Evolutionary conservation across 305 asterid species (phyloP), one percentile per base, ranked within the genome.

Genomic region (Coffea humblotiana): DNA sequence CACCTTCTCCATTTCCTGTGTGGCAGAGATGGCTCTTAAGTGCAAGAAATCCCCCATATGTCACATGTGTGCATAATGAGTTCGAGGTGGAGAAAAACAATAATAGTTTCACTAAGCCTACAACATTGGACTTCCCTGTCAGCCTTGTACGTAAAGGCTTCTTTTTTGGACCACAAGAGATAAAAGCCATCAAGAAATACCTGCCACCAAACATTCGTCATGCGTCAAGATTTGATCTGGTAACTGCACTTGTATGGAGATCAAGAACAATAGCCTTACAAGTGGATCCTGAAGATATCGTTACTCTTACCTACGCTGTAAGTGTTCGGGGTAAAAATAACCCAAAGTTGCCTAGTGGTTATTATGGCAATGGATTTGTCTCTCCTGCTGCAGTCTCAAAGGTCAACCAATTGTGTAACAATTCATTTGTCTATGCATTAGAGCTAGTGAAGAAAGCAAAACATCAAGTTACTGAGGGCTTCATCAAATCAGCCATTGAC

Each of bases 281-380:
- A 12, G 32, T 80, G 8, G 47, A 75, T 29, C 71, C 74, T 0
- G n/a, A 77, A 1, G 87, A 84, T 13, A 21, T 56, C 3, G 80
- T 81, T 29, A 77, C 27, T 11, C 4, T 86, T 4, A 23, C 77
- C 0, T n/a, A 1, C 7, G 0, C 47, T 1, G 9, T 70, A 0
- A 84, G 23, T 6, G 15, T 63, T 6, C 79, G 81, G 13, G 47
- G 63, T 1, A 77, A 63, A 69, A 71, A 19, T 52, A 43, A 43
- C 11, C 54, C 18, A 54, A 54, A 56, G 6, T 35, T 80, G 71
- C 81, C 86, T 10, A 1, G 2, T 0, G 85, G 85, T 14, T 85
- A 83, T 27, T 85, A 85, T 9, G 86, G 86, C 1, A 85, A 85
- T 64, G 83, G 81, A 4, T 29, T 78, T 0, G 23, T 77, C 12